Evolutionary conservation across 83 land plant genomes (phyloP), one percentile per base, ranked within the genome.

Genomic region (Picea engelmannii): DNA sequence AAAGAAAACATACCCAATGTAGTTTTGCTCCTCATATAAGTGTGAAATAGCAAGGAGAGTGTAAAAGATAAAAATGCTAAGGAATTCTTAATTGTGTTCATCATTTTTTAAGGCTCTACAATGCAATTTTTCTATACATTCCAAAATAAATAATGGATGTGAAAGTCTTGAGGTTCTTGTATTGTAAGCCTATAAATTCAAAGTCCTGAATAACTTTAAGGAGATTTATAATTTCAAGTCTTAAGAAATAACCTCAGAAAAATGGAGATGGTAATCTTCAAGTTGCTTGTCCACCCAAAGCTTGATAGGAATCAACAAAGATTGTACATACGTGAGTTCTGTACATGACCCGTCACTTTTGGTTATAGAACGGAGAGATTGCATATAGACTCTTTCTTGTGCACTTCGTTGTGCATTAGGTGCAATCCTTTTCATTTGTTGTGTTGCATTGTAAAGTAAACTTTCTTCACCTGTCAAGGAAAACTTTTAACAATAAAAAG

Each of bases 401-500:
- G 85, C 78, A 78, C 90, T 88, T 49, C 90, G 82, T 61, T 88
- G 90, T 25, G 83, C 78, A 78, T 88, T 85, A 31, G 85, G 79
- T 58, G 90, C 85, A 61, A 88, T 88, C 77, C 83, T 85, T 80
- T 88, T 88, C 88, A 88, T 86, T 49, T 88, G 90, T 13, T 86
- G 85, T 49, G 85, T 63, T 21, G 90, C 90, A 83, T 70, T 83
- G 61, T 85, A 85, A 69, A 88, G 80, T 55, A 85, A 83, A 15
- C 55, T 76, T 62, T 66, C 64, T 81, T 88, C 88, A 80, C 88
- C 90, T 80, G 90, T 86, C 81, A 88, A 66, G 11, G 83, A 85
- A 88, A 86, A 81, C 90, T 88, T 83, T 49, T 68, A 69, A 77
- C 47, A 38, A 75, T 67, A 78, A 15, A 60, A 73, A 40, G 25